Conservation (phyloP, 306 rosid genomes). For the Rosa persica region DNA sequence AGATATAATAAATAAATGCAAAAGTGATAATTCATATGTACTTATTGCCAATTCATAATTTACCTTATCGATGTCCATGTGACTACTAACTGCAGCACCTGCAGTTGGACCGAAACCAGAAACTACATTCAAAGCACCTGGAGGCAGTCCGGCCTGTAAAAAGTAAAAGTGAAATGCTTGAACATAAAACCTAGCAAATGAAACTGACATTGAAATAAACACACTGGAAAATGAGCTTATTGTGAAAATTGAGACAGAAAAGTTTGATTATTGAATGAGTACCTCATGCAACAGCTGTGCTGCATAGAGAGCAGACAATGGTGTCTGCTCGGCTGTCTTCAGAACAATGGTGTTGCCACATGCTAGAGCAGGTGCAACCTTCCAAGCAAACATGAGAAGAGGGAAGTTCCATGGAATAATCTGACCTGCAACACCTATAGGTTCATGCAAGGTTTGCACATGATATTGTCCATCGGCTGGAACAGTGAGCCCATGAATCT, state of each 20-base stretch:
- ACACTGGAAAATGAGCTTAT: neutral
- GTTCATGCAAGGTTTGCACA: slow-evolving; percentile 89
- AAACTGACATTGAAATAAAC: neutral
- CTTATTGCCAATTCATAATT: neutral
- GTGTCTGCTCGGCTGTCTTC: slow-evolving; percentile 96
- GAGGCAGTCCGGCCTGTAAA: slow-evolving; percentile 89
- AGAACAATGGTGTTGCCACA: slow-evolving; percentile 82
- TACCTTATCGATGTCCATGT: slow-evolving; percentile 97
- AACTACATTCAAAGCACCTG: slow-evolving; percentile 77
- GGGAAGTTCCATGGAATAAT: slow-evolving; percentile 99
- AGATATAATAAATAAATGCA: neutral
- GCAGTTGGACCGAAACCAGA: slow-evolving; percentile 96
- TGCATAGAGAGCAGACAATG: slow-evolving; percentile 71
- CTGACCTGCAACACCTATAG: slow-evolving; percentile 93
- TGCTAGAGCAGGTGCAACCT: slow-evolving; percentile 88
- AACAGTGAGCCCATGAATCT: slow-evolving; percentile 87
- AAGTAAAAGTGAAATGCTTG: slow-evolving; percentile 2
- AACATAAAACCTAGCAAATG: neutral
- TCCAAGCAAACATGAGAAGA: slow-evolving; percentile 88
- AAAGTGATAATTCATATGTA: neutral
- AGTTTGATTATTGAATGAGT: slow-evolving; percentile 12
- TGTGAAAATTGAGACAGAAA: neutral
- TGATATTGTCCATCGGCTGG: slow-evolving; percentile 80
- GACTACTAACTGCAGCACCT: slow-evolving; percentile 91
- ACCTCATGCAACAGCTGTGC: slow-evolving; percentile 79